phyloP scores from a whole-genome alignment of 148 eudicot species.

The Euryodendron excelsum region DNA sequence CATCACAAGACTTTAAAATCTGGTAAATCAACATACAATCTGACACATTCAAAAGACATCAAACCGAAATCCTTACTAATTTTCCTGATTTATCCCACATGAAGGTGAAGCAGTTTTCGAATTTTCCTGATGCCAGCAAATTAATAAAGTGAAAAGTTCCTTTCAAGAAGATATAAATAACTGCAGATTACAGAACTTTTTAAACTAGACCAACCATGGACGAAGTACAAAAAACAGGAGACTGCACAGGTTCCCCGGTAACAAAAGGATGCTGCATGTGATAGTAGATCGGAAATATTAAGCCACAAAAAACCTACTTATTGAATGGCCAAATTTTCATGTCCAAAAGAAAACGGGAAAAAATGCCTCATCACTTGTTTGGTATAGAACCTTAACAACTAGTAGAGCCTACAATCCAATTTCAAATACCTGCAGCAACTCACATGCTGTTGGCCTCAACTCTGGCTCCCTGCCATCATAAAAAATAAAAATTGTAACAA shows the following conservation, averaged over 20 bases:
- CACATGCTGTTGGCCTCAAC: conserved; percentile 29
- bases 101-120: conserved; percentile 15
- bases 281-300: conserved; percentile 11
- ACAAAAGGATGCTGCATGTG: conserved; percentile 52
- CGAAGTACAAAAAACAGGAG: conserved; percentile 19
- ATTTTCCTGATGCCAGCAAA: conserved; percentile 25
- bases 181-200: background rate
- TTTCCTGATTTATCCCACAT: conserved; percentile 17
- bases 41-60: background rate
- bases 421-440: conserved; percentile 42
- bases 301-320: background rate
- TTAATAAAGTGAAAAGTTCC: background rate
- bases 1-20: conserved; percentile 9
- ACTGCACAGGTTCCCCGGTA: conserved; percentile 34
- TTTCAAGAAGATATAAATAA: background rate
- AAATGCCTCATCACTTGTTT: background rate
- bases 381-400: background rate
- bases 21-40: background rate
- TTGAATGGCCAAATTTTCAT: background rate
- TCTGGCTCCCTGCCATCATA: conserved; percentile 40
- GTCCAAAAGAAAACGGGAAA: background rate
- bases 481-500: background rate
- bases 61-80: conserved; percentile 30
- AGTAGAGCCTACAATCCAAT: background rate
- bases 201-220: conserved; percentile 24